phyloP scores from a whole-genome alignment of 306 rosid genomes.

The Betula pendula region DNA sequence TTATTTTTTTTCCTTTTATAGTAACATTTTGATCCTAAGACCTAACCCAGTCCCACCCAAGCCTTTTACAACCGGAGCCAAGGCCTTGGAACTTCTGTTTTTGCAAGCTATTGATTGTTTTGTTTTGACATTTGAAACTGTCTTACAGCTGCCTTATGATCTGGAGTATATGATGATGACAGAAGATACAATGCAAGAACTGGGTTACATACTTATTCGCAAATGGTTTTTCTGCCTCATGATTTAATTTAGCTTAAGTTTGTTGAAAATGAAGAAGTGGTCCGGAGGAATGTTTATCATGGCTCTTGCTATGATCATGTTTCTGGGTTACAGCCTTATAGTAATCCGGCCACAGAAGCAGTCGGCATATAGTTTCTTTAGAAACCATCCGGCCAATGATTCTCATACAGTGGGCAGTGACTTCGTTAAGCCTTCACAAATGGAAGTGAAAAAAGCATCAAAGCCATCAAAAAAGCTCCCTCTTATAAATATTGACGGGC shows the following conservation, averaged over 20 bases:
- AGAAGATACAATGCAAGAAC: conserved; percentile 21
- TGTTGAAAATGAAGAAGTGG: conserved; percentile 78
- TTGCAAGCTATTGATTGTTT: neutral
- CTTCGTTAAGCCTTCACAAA: conserved; percentile 26
- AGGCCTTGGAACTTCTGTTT: neutral
- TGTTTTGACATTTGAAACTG: neutral
- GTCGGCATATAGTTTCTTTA: conserved; percentile 60
- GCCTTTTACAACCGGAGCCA: neutral
- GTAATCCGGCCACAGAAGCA: conserved; percentile 57
- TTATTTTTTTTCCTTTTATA: neutral
- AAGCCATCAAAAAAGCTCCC: conserved; percentile 44
- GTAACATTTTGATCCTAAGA: neutral
- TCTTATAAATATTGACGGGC: conserved; percentile 58
- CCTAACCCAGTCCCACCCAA: neutral
- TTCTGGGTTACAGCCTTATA: conserved; percentile 54
- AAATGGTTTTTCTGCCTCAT: neutral
- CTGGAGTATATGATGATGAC: neutral
- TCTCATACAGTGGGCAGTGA: conserved; percentile 24
- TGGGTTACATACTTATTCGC: neutral
- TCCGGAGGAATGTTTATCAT: conserved; percentile 72
- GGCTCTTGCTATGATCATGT: conserved; percentile 55
- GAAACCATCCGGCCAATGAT: conserved; percentile 40
- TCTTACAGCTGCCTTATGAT: neutral
- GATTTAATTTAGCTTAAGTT: conserved; percentile 28
- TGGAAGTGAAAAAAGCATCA: conserved; percentile 22